A percentile compares a stretch with the other conserved stretches of the same genome.
Evolutionary conservation across 2,329 filamentous ascomycete species (phyloP).

Genomic region (Emmonsiellopsis sp.): DNA sequence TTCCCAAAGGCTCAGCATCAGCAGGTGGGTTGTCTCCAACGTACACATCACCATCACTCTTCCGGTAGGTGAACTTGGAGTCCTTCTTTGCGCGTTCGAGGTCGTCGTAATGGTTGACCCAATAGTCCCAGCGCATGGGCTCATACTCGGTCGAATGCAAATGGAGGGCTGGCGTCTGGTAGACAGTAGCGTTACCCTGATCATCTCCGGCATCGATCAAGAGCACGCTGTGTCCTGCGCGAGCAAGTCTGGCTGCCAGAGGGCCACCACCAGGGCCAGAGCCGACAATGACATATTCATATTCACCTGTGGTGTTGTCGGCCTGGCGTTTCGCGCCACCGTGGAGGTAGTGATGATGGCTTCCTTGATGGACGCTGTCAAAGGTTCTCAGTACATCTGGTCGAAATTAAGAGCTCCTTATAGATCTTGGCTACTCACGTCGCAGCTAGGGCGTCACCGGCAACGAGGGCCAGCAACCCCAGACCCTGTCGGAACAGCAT

Average conservation of each 20-base stretch:
- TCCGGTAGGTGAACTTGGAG: slow-evolving; percentile 50
- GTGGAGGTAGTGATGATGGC: neutral
- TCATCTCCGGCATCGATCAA: slow-evolving; percentile 54
- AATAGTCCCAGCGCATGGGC: slow-evolving; percentile 53
- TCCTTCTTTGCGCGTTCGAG: slow-evolving; percentile 44
- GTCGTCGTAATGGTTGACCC: slow-evolving; percentile 52
- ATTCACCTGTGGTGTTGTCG: slow-evolving; percentile 20
- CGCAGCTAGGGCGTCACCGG: neutral
- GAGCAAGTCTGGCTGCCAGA: slow-evolving; percentile 49
- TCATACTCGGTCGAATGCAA: slow-evolving; percentile 47
- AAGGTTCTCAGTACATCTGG: neutral
- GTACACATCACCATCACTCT: slow-evolving; percentile 42
- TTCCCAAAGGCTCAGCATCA: slow-evolving; percentile 42
- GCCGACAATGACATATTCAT: slow-evolving; percentile 56
- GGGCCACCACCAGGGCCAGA: slow-evolving; percentile 52
- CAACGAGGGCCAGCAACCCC: neutral
- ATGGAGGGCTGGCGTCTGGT: slow-evolving; percentile 47
- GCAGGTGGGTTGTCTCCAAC: slow-evolving; percentile 44
- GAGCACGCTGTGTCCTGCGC: slow-evolving; percentile 50
- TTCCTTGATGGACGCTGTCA: neutral
- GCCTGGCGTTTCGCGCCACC: neutral
- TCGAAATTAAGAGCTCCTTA: neutral
- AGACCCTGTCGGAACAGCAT: neutral
- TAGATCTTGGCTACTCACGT: neutral
- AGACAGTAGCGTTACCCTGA: slow-evolving; percentile 41